Evolutionary conservation across 2,329 filamentous ascomycete genomes (phyloP).

Genomic region (Pestalotiopsis sp.): DNA sequence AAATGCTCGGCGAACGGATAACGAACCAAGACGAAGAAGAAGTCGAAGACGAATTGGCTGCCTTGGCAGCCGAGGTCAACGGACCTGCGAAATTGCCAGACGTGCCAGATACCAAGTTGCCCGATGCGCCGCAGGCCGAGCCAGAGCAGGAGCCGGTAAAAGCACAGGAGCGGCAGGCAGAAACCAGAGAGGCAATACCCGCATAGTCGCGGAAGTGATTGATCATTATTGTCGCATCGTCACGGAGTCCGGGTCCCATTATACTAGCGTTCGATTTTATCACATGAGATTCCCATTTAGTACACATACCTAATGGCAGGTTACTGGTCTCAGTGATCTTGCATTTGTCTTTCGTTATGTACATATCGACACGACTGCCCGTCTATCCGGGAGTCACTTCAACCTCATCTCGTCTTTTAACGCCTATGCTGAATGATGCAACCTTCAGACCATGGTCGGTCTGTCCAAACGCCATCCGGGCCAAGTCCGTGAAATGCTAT

Average conservation of each 20-base stretch:
- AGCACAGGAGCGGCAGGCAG: slow-evolving; percentile 17
- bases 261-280: neutral
- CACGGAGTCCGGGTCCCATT: neutral
- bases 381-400: no score
- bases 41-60: slow-evolving; percentile 91
- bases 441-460: neutral
- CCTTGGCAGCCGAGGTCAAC: slow-evolving; percentile 66
- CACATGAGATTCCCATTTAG: neutral
- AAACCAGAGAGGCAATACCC: slow-evolving; percentile 29
- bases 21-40: slow-evolving; percentile 96
- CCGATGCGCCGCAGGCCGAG: slow-evolving; percentile 15
- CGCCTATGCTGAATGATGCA: neutral
- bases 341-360: neutral
- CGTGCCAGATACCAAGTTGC: slow-evolving; percentile 27
- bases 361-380: neutral
- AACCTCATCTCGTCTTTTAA: neutral
- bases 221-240: slow-evolving; percentile 1
- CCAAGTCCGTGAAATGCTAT: neutral
- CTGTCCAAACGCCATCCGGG: neutral
- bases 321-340: neutral
- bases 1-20: slow-evolving; percentile 85
- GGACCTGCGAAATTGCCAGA: slow-evolving; percentile 24
- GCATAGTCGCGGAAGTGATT: slow-evolving; percentile 14
- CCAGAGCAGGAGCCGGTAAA: slow-evolving; percentile 14
- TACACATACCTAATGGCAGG: neutral